phyloP scores from a whole-genome alignment of 2,329 filamentous ascomycete species.

The Fusarium sp. region DNA sequence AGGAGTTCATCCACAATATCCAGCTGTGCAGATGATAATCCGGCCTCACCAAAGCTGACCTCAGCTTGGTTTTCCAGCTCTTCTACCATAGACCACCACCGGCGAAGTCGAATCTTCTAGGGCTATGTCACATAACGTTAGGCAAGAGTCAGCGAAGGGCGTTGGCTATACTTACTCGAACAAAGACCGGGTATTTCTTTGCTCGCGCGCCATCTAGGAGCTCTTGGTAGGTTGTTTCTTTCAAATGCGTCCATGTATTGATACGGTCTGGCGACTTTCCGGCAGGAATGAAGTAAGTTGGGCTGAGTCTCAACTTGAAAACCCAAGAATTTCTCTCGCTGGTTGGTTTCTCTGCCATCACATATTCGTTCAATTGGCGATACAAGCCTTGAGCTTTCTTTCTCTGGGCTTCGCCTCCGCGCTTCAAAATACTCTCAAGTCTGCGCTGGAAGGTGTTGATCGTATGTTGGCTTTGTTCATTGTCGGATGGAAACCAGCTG shows the following conservation, averaged over 20 bases:
- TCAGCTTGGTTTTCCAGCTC: constrained; percentile 22
- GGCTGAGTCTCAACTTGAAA: constrained; percentile 25
- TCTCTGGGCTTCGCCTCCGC: constrained; percentile 12
- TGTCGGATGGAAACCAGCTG: constrained; percentile 29
- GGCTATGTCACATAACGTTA: constrained; percentile 26
- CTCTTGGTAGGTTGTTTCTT: constrained; percentile 9
- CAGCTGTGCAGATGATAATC: constrained; percentile 36
- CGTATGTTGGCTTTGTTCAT: constrained; percentile 8
- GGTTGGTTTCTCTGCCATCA: background rate
- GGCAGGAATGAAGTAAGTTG: constrained; percentile 16
- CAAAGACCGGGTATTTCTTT: constrained; percentile 31
- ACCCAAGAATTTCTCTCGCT: constrained; percentile 31
- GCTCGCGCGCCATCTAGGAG: constrained; percentile 16
- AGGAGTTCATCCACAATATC: constrained; percentile 37
- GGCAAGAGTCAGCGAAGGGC: background rate
- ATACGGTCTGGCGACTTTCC: constrained; percentile 33
- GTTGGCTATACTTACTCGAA: constrained; percentile 36
- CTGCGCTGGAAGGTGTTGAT: constrained; percentile 22
- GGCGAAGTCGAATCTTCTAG: constrained; percentile 43
- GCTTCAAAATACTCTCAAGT: background rate
- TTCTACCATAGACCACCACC: constrained; percentile 34
- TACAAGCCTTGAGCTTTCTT: constrained; percentile 1
- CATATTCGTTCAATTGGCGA: constrained; percentile 10
- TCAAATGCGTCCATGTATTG: constrained; percentile 30
- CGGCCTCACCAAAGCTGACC: background rate